Evolutionary conservation across 805 yeast species (phyloP), one percentile per base, ranked within the genome.

Genomic region (Lachancea nothofagi): DNA sequence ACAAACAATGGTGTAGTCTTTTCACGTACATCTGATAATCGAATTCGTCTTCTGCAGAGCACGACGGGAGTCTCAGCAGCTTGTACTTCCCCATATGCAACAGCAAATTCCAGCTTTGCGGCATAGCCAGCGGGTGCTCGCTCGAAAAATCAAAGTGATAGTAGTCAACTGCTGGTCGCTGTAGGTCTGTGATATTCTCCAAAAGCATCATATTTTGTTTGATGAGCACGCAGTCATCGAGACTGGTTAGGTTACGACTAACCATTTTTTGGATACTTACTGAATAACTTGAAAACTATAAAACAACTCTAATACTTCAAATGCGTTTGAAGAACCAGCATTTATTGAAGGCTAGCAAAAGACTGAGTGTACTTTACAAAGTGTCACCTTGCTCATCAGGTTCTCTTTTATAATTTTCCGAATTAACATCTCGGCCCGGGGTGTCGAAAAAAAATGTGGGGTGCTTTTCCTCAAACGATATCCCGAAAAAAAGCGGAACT

Each of bases 1-100:
- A 90, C 36, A 85, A 72, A 12, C 96, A 90, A 54, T 84, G 84
- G 55, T 84, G 89, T 32, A 84, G 66, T 34, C 95, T 64, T 22
- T 56, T 46, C 25, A 65, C 46, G 40, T 66, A 64, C 38, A 53
- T 44, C n/a, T 40, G 38, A 34, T 59, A 59, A 39, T 58, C 63
- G 5, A 44, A 33, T 13, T 49, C 47, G 53, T 64, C 49, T 49
- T 64, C 54, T 24, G 55, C 40, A 47, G 70, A 51, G 50, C 69
- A 59, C 26, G 54, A 48, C 2, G 65, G 64, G 29, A 59, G 40
- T 39, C 64, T 41, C 34, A 57, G 33, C 34, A 59, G 49, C 44
- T 51, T 55, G 38, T 52, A 48, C 29, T 51, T 53, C 14, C 51
- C 34, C 49, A 51, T 42, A 43, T 55, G 44, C 22, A 42, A 32